phyloP scores from a whole-genome alignment of 768 basidiomycete species.

The Tulasnella calospora region DNA sequence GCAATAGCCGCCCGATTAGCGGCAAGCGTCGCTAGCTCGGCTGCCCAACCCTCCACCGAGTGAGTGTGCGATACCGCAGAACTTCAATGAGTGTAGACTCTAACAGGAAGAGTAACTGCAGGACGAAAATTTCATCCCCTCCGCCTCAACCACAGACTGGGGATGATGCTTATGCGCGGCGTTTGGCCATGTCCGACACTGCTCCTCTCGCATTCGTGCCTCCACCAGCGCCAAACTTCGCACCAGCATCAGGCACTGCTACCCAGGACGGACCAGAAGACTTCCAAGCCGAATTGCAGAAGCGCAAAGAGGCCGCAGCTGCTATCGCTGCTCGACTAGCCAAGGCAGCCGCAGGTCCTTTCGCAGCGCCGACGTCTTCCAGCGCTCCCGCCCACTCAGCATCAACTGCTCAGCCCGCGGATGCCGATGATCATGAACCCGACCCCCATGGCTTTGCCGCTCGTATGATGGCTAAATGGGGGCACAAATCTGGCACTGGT shows the following conservation, averaged over 20 bases:
- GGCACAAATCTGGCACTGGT: constrained; percentile 90
- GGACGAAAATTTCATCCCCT: neutral
- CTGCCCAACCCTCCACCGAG: neutral
- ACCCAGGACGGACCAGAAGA: constrained; percentile 28
- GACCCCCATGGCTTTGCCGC: constrained; percentile 75
- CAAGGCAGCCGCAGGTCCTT: constrained; percentile 16
- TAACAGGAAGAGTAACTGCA: neutral
- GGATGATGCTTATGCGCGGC: constrained; percentile 64
- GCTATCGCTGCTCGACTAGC: constrained; percentile 66
- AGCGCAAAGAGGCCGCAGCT: constrained; percentile 60
- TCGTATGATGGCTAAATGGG: constrained; percentile 93
- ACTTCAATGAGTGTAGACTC: neutral
- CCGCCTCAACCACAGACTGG: constrained; percentile 38
- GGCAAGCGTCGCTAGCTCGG: neutral
- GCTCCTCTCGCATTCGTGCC: neutral
- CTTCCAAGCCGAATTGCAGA: constrained; percentile 57
- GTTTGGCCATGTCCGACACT: constrained; percentile 46
- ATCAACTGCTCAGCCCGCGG: neutral
- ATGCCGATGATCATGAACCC: constrained; percentile 36
- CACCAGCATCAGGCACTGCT: neutral
- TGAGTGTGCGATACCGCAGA: neutral
- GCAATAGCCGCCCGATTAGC: neutral
- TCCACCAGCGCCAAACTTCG: neutral
- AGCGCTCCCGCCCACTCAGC: neutral
- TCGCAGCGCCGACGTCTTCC: constrained; percentile 34